Evolutionary conservation across 164 flowering plant genomes (phyloP).

Genomic region (Vitis riparia): DNA sequence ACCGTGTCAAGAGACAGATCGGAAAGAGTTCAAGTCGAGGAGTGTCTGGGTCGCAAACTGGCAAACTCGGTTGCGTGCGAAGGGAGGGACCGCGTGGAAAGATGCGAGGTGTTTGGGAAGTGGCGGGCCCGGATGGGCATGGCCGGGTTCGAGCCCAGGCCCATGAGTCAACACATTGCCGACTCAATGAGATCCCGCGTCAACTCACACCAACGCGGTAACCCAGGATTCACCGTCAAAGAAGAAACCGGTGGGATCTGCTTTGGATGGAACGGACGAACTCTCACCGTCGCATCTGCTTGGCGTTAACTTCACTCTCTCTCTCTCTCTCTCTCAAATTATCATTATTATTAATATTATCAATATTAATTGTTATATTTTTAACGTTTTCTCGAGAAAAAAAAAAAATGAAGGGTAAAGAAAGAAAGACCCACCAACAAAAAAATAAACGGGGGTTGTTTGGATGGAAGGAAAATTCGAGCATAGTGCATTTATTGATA

Average conservation of each 20-base stretch:
- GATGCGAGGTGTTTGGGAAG: slow-evolving; percentile 91
- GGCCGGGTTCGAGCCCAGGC: slow-evolving; percentile 77
- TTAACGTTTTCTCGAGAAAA: slow-evolving; percentile 19
- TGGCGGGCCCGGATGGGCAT: slow-evolving; percentile 94
- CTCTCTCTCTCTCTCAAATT: background rate
- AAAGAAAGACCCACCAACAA: background rate
- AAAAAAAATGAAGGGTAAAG: background rate
- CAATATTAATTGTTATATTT: slow-evolving; percentile 16
- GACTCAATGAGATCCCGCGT: slow-evolving; percentile 44
- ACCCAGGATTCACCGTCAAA: slow-evolving; percentile 57
- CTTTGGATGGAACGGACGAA: slow-evolving; percentile 83
- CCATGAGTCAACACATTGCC: slow-evolving; percentile 43
- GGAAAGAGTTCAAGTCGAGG: slow-evolving; percentile 57
- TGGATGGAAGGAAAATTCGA: slow-evolving; percentile 17
- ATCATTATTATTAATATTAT: slow-evolving; percentile 10
- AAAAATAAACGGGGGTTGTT: slow-evolving; percentile 8
- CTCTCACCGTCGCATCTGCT: slow-evolving; percentile 81
- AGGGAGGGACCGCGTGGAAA: slow-evolving; percentile 77
- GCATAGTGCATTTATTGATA: background rate
- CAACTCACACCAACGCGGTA: slow-evolving; percentile 38
- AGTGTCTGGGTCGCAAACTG: slow-evolving; percentile 59
- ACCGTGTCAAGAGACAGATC: slow-evolving; percentile 31
- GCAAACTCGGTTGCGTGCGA: slow-evolving; percentile 79
- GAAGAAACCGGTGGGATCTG: slow-evolving; percentile 72
- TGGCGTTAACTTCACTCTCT: slow-evolving; percentile 67